Conservation (phyloP, 2,329 filamentous ascomycete species). For the Pyrenophora graminea region DNA sequence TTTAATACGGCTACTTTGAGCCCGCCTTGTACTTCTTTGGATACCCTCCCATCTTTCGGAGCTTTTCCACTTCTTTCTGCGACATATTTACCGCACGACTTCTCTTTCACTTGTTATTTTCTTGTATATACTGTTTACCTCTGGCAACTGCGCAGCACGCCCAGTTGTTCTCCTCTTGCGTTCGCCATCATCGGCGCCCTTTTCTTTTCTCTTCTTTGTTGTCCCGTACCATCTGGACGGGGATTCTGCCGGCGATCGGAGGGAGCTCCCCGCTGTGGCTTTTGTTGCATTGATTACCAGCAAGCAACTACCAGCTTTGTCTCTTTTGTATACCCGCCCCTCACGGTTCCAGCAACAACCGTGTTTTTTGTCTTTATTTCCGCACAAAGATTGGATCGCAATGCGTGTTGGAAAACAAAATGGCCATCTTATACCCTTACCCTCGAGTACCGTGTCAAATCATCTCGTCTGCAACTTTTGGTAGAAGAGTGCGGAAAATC, state of each 20-base stretch:
- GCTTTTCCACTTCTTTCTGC: neutral
- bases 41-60: neutral
- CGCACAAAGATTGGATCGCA: neutral
- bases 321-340: neutral
- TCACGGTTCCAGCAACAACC: neutral
- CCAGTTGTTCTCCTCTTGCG: neutral
- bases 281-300: neutral
- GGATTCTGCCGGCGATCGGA: constrained; percentile 1
- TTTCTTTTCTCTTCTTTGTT: neutral
- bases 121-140: constrained; percentile 19
- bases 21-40: constrained; percentile 1
- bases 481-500: too few relatives aligned
- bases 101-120: constrained; percentile 5
- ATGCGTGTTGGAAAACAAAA: constrained; percentile 9
- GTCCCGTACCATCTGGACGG: neutral
- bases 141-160: neutral
- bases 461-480: too few relatives aligned
- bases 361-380: neutral
- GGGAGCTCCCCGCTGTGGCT: neutral
- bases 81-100: constrained; percentile 7
- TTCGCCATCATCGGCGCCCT: too few relatives aligned
- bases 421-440: constrained; percentile 14
- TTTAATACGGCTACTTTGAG: neutral
- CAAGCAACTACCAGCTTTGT: neutral
- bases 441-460: too few relatives aligned